Evolutionary conservation across 2,329 filamentous ascomycete genomes (phyloP).

Genomic region (Arthrobotrys sphaeroides): DNA sequence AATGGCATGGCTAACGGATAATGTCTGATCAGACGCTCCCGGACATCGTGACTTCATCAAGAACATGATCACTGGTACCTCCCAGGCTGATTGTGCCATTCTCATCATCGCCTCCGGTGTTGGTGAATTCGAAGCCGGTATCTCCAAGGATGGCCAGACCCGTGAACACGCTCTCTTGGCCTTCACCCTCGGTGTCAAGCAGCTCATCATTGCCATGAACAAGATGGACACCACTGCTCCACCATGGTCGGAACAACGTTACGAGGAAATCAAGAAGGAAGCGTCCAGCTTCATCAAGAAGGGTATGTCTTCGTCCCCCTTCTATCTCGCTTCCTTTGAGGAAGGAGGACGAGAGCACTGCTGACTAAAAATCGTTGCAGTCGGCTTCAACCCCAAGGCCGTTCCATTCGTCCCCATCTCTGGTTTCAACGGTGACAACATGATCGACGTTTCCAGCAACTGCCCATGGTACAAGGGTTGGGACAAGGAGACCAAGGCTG

Average conservation of each 20-base stretch:
- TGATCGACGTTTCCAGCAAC: constrained; percentile 89
- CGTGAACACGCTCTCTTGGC: constrained; percentile 99
- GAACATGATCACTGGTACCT: constrained; percentile 99
- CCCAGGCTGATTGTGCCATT: constrained; percentile 99
- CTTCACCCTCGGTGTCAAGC: constrained; percentile 99
- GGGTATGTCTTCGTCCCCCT: constrained; percentile 60
- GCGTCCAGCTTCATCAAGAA: constrained; percentile 99
- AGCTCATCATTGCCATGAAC: constrained; percentile 99
- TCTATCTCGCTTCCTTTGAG: not conserved
- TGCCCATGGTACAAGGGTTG: constrained; percentile 99
- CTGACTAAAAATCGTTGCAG: constrained; percentile 60
- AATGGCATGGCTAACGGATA: constrained; percentile 26
- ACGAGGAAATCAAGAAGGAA: constrained; percentile 99
- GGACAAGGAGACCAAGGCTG: constrained; percentile 96
- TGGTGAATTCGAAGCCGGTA: constrained; percentile 99
- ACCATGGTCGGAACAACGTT: constrained; percentile 88
- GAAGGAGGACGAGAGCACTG: too few relatives aligned
- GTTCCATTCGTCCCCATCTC: constrained; percentile 99
- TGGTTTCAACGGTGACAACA: constrained; percentile 99
- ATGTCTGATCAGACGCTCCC: constrained; percentile 84
- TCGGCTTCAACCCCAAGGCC: constrained; percentile 99
- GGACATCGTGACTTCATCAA: constrained; percentile 99
- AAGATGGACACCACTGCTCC: constrained; percentile 99
- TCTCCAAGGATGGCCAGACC: constrained; percentile 99
- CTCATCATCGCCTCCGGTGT: constrained; percentile 99